Base-by-base conservation (phyloP, 169 alveolate species). In the Plasmodium vinckei region DNA sequence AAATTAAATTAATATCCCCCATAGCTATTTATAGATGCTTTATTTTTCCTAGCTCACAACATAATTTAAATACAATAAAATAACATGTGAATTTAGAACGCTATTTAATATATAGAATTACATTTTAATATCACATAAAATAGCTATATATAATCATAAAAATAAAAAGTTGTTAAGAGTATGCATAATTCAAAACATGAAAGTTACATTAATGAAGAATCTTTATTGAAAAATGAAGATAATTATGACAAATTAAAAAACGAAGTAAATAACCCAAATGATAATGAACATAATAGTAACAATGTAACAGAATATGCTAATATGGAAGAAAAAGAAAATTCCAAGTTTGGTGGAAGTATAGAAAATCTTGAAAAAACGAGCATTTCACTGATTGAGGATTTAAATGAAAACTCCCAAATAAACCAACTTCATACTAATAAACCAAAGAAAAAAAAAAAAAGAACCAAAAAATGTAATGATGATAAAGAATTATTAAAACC, bases 391-490 rank as follows among this genome's bases (percentile, higher is more conserved):
- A 33, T 0, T 33, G 5, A 3, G 42, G 42, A 5, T 0, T 33
- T 33, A 33, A 33, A 33, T 33, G 82, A 79, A 79, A 23, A 67
- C 23, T 7, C 25, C 15, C 39, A 79, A 9, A 27, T 23, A 54
- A 15, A 79, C 21, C 69, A 67, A 67, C 17, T 49, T 23, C 13
- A 33, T 25, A 70, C 33, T n/a, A 72, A 59, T 57, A 68, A 59
- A 57, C 73, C 75, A 59, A 70, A 68, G 46, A 72, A 59, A 44
- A 70, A 27, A 49, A 86, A 70, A 86, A 65, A 70, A 60, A 57
- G 56, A 23, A 69, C 63, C 42, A 86, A 86, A 69, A 86, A 70
- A 70, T 12, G 12, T n/a, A 57, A 86, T 70, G 56, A 86, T 63
- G 15, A 70, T 39, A 17, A 12, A 5, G 77, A 86, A 59, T 15